phyloP scores from a whole-genome alignment of 805 yeast species.

The Lachancea quebecensis region DNA sequence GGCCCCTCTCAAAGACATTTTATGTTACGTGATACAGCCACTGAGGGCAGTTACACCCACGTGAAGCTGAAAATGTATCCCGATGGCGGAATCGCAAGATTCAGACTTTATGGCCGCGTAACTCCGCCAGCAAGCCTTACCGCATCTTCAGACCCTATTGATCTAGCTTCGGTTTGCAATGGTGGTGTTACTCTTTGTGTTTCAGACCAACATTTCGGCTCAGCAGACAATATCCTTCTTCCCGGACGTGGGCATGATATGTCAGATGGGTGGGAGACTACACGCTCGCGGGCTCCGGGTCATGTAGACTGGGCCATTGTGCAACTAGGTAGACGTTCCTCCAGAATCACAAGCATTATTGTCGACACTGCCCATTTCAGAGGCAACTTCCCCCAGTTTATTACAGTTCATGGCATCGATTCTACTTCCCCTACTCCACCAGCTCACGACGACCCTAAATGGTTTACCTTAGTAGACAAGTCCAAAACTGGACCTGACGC shows the following conservation, averaged over 20 bases:
- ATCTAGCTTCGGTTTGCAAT: conserved; percentile 71
- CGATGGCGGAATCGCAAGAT: conserved; percentile 96
- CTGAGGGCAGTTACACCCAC: conserved; percentile 65
- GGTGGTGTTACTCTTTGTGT: conserved; percentile 84
- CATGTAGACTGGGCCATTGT: conserved; percentile 92
- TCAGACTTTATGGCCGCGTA: conserved; percentile 81
- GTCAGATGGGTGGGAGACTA: conserved; percentile 99
- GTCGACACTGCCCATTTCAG: conserved; percentile 91
- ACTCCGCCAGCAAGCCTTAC: conserved; percentile 38
- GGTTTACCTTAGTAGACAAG: conserved; percentile 62
- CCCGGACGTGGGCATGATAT: conserved; percentile 95
- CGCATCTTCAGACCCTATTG: conserved; percentile 34
- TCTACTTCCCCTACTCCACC: conserved; percentile 36
- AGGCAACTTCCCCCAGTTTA: conserved; percentile 87
- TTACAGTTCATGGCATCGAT: conserved; percentile 59
- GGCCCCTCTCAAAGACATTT: conserved; percentile 87
- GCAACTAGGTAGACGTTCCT: conserved; percentile 62
- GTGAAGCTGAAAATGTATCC: conserved; percentile 89
- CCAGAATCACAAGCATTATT: conserved; percentile 46
- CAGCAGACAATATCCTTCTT: conserved; percentile 78
- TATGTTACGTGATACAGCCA: conserved; percentile 53
- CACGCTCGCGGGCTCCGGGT: conserved; percentile 72
- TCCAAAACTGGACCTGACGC: conserved; percentile 76
- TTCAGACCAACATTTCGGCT: conserved; percentile 92
- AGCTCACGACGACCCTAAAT: conserved; percentile 37